Conservation (phyloP, 1,284 basidiomycete genomes). For the Ganoderma sinense region DNA sequence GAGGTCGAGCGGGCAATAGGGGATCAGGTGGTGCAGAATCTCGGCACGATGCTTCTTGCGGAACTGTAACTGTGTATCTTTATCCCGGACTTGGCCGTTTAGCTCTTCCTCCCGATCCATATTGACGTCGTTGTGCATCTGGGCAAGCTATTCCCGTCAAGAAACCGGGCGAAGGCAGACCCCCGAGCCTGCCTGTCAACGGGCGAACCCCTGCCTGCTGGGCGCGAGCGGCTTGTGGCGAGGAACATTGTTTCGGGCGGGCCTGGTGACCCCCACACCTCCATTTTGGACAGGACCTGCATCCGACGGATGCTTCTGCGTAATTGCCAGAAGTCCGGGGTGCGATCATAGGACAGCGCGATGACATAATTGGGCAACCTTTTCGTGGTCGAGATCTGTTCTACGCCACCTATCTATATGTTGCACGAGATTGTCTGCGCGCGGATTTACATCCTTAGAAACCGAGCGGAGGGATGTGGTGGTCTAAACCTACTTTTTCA, state of each 20-base stretch:
- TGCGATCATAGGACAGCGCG: conserved; percentile 29
- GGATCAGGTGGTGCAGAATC: conserved; percentile 93
- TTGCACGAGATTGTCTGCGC: background rate
- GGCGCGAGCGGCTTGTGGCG: conserved; percentile 6
- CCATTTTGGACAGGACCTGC: conserved; percentile 16
- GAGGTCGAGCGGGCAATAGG: conserved; percentile 97
- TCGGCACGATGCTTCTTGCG: conserved; percentile 91
- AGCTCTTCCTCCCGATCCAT: conserved; percentile 21
- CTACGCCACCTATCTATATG: background rate
- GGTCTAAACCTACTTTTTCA: conserved; percentile 1
- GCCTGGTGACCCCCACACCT: conserved; percentile 25
- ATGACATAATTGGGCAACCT: conserved; percentile 27
- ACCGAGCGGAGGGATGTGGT: background rate
- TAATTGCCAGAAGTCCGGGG: conserved; percentile 20
- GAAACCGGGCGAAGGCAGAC: background rate
- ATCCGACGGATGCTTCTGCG: conserved; percentile 9
- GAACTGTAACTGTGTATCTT: conserved; percentile 63
- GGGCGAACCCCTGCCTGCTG: background rate
- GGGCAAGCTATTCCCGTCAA: background rate
- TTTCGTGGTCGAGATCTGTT: conserved; percentile 17
- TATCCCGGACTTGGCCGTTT: conserved; percentile 29
- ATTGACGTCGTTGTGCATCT: conserved; percentile 21
- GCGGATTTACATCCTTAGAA: conserved; percentile 1
- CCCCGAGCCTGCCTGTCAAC: background rate
- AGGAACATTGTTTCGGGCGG: conserved; percentile 18